Base-by-base conservation (phyloP, 2,329 filamentous ascomycete genomes). In the Fusarium pseudoanthophilum region DNA sequence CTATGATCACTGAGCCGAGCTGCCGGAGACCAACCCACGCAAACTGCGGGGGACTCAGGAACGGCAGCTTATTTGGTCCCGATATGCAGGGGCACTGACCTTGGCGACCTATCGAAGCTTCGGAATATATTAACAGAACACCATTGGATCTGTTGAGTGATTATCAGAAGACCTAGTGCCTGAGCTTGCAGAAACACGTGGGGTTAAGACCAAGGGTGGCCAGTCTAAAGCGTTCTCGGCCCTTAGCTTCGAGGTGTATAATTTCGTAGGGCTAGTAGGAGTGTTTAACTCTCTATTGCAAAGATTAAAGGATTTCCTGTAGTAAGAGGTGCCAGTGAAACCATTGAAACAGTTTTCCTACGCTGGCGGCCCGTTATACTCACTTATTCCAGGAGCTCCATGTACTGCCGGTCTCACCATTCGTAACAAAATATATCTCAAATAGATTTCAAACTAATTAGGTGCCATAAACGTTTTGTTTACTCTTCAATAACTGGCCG, bases 11-110 rank as follows among this genome's bases (percentile, higher is more conserved):
- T 7, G 20, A 9, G 11, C 20, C 24, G 51, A 28, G 51, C 11
- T n/a, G 4, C 39, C 28, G 34, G 34, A 53, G 11, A 55, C n/a
- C 36, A 53, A 4, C 45, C 34, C 34, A 40, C 36, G 4, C n/a
- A 26, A 28, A 26, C 37, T 51, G 56, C 16, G 49, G 64, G 64
- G 64, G 26, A 45, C n/a, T 64, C 26, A 37, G 45, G 46, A 34
- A 46, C 43, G 16, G 37, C 21, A 63, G 21, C 40, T 43, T 52
- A 36, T 28, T 46, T 10, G 21, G 21, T 20, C 15, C 16, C 11
- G 36, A 28, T 39, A 68, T 43, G 64, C 64, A 69, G 64, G 66
- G 64, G 65, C 63, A 51, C 13, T 16, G 51, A 28, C 24, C 28
- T 32, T 11, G 13, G 32, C n/a, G 26, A 26, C 63, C 64, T 34